Conservation (phyloP, 306 rosid genomes). For the Nissolia schottii region DNA sequence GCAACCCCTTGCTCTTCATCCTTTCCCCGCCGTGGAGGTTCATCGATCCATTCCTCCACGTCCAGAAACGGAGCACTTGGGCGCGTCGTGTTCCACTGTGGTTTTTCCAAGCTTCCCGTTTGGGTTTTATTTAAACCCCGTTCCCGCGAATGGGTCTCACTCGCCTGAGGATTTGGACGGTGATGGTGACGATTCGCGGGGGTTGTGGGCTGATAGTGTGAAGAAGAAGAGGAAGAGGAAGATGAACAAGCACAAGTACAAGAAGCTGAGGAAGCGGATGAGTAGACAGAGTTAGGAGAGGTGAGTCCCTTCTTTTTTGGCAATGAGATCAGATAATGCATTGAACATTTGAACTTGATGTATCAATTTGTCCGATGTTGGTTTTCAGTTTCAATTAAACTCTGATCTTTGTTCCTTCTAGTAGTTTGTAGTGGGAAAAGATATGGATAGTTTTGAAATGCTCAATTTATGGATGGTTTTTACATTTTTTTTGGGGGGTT, state of each 20-base stretch:
- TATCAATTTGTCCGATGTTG: not conserved
- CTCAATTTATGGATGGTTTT: not conserved
- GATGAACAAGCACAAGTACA: slow-evolving; percentile 53
- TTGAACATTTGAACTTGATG: not conserved
- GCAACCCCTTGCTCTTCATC: not conserved
- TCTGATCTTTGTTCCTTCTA: not conserved
- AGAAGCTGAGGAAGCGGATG: slow-evolving; percentile 41
- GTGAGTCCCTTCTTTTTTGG: not conserved
- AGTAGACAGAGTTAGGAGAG: not conserved
- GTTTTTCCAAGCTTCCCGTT: slow-evolving; percentile 39
- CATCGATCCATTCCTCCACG: not conserved
- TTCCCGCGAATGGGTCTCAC: not conserved
- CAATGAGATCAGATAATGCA: not conserved
- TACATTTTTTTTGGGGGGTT: not conserved
- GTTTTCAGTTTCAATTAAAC: not conserved
- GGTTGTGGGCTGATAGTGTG: slow-evolving; percentile 56
- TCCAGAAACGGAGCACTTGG: not conserved
- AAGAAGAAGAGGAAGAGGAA: slow-evolving; percentile 59
- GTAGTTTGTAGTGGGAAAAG: not conserved
- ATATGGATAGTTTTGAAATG: not conserved
- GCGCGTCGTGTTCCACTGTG: not conserved
- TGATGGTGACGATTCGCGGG: slow-evolving; percentile 31
- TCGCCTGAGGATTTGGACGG: not conserved
- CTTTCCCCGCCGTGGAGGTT: not conserved
- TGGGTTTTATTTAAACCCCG: slow-evolving; percentile 5